These are phyloP conservation scores for Pythium insidiosum DNA, from an alignment of 352 stramenopile genomes.

Conservation along the genomic window DNA sequence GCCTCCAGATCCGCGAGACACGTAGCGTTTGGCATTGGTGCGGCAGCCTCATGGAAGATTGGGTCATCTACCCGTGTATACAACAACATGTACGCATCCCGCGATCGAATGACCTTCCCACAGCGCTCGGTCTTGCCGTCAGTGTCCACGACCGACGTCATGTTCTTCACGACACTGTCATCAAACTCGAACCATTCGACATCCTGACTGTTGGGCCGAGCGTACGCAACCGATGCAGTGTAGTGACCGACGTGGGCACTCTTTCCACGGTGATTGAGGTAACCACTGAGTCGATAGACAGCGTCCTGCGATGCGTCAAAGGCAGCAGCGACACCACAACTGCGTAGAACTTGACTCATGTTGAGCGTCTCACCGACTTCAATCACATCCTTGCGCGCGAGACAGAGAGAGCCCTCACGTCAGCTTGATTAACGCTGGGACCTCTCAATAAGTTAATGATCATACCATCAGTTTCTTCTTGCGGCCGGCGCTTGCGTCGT, in stretches of 20 bases:
- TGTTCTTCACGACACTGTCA: conserved; percentile 58
- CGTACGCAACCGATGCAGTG: conserved; percentile 70
- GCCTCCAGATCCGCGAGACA: conserved; percentile 36
- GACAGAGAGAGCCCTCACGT: too few species aligned
- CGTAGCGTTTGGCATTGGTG: conserved; percentile 10
- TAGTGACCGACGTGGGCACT: conserved; percentile 82
- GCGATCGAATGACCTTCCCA: conserved; percentile 54
- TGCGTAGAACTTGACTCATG: conserved; percentile 54
- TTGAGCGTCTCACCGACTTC: conserved; percentile 74
- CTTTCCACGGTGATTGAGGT: conserved; percentile 79
- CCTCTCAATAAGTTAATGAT: not conserved
- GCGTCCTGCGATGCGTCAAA: conserved; percentile 29
- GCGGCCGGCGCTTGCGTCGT: conserved; percentile 52
- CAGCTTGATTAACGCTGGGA: too few species aligned
- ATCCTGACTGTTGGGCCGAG: conserved; percentile 12
- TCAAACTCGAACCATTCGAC: conserved; percentile 81
- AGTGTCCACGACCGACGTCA: conserved; percentile 24
- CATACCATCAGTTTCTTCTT: conserved; percentile 85
- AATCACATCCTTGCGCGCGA: conserved; percentile 85
- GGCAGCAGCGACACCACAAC: conserved; percentile 27
- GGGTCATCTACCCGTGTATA: conserved; percentile 47
- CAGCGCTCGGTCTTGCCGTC: conserved; percentile 33
- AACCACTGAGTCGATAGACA: conserved; percentile 64
- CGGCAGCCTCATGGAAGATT: not conserved
- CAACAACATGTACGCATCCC: conserved; percentile 84